Conservation (phyloP, 1,139 yeast genomes). For the Pichiaceae sp. region DNA sequence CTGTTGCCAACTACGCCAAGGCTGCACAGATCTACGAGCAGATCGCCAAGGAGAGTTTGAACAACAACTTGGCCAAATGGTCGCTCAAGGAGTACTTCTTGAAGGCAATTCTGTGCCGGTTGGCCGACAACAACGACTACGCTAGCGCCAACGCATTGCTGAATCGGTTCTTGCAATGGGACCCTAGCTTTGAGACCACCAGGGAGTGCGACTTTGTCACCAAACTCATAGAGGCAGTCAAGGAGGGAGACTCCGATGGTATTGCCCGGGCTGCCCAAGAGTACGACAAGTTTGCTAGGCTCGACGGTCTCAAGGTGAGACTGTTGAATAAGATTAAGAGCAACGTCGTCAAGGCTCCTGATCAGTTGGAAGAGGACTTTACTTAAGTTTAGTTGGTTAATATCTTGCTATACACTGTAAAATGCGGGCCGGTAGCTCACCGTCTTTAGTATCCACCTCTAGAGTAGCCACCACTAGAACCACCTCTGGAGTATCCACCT, state of each 20-base stretch:
- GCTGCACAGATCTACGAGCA: conserved; percentile 74
- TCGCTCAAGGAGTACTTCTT: conserved; percentile 85
- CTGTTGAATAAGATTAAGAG: conserved; percentile 76
- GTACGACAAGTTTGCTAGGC: conserved; percentile 79
- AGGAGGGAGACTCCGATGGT: conserved; percentile 71
- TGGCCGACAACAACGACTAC: conserved; percentile 75
- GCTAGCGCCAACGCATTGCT: conserved; percentile 78
- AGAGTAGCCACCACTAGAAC: not conserved
- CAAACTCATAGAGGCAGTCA: conserved; percentile 63
- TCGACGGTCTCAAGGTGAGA: conserved; percentile 91
- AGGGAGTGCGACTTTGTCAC: conserved; percentile 65
- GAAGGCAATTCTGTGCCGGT: conserved; percentile 72
- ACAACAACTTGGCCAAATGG: conserved; percentile 79
- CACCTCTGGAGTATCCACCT: conserved; percentile 11
- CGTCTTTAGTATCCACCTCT: conserved; percentile 1
- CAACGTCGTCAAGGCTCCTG: conserved; percentile 32
- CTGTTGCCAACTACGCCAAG: conserved; percentile 51
- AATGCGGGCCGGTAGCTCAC: too few species aligned
- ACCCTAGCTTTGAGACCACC: conserved; percentile 69
- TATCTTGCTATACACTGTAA: not conserved
- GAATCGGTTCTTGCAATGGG: conserved; percentile 59
- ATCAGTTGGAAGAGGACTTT: conserved; percentile 29
- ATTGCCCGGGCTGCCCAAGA: conserved; percentile 72
- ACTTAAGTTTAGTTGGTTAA: conserved; percentile 15
- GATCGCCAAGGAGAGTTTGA: conserved; percentile 67